phyloP scores from a whole-genome alignment of 148 eudicot species.

The Camellia sinensis region DNA sequence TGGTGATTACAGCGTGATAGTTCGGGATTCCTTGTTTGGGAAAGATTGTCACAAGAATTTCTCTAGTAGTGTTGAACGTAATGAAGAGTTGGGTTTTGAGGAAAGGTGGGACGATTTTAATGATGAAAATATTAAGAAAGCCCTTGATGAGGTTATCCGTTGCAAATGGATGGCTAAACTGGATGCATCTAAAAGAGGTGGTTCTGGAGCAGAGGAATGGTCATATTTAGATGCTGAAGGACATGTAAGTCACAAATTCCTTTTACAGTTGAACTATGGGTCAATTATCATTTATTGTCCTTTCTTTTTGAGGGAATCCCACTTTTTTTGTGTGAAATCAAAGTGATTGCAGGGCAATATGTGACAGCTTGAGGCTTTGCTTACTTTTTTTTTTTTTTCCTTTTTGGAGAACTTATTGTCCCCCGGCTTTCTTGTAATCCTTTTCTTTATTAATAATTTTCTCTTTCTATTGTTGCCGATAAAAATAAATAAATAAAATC shows the following conservation, averaged over 20 bases:
- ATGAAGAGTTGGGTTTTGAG: constrained; percentile 26
- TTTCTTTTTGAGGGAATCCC: no score
- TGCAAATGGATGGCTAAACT: constrained; percentile 46
- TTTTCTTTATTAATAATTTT: no score
- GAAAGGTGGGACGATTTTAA: constrained; percentile 79
- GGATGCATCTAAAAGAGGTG: constrained; percentile 39
- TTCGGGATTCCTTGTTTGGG: constrained; percentile 20
- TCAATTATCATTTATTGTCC: constrained; percentile 10
- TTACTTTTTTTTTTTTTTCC: no score
- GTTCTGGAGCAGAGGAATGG: constrained; percentile 35
- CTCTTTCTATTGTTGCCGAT: no score
- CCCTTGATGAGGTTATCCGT: constrained; percentile 67
- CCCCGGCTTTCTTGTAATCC: no score
- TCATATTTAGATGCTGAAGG: constrained; percentile 28
- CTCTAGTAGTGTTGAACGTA: constrained; percentile 21
- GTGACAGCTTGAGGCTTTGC: no score
- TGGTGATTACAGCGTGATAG: constrained; percentile 20
- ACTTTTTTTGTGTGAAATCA: no score
- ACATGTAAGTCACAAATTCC: constrained; percentile 23
- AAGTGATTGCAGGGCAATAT: no score
- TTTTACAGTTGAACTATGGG: constrained; percentile 2
- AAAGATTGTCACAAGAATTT: constrained; percentile 23
- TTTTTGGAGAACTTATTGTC: no score
- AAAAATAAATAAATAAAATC: not conserved
- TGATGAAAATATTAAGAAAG: constrained; percentile 41